phyloP scores from a whole-genome alignment of 495 filamentous ascomycete genomes.

The Clohesyomyces aquaticus region DNA sequence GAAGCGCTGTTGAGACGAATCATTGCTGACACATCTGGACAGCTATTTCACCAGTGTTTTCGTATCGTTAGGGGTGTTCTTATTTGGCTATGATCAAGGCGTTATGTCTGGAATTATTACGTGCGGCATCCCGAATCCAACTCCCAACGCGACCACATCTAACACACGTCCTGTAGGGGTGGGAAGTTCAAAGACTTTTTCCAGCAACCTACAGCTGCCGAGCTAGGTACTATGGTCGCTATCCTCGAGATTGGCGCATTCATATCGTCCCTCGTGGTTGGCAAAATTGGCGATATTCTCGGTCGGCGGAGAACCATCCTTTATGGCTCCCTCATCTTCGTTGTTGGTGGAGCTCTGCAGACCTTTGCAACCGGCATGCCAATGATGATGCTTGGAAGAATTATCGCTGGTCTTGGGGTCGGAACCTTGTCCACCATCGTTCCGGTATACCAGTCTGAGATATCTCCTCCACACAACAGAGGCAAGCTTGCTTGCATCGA shows the following conservation, averaged over 20 bases:
- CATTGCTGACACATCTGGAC: constrained; percentile 20
- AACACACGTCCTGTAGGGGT: constrained; percentile 59
- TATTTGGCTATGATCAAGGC: constrained; percentile 98
- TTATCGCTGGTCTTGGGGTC: constrained; percentile 91
- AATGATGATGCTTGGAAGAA: constrained; percentile 90
- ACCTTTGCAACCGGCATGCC: constrained; percentile 77
- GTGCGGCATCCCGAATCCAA: constrained; percentile 57
- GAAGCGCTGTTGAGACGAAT: constrained; percentile 1
- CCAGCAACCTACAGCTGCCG: constrained; percentile 76
- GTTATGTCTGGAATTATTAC: constrained; percentile 99
- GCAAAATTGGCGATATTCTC: constrained; percentile 86
- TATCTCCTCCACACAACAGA: constrained; percentile 92
- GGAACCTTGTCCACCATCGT: constrained; percentile 96
- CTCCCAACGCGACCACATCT: constrained; percentile 17
- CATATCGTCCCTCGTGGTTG: constrained; percentile 86
- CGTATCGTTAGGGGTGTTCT: constrained; percentile 94
- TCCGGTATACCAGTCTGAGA: constrained; percentile 97
- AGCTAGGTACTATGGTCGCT: constrained; percentile 94
- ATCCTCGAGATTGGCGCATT: constrained; percentile 94
- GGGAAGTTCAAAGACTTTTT: constrained; percentile 89
- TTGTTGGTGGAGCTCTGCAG: constrained; percentile 86
- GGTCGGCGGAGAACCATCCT: constrained; percentile 89
- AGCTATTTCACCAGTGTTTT: constrained; percentile 98
- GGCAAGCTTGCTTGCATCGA: constrained; percentile 97
- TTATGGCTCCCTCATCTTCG: constrained; percentile 90